A percentile compares a stretch with the other conserved stretches of the same genome.
These are phyloP conservation scores for Fraxinus velutina DNA, from an alignment of 305 asterid species.

Conservation along the genomic window DNA sequence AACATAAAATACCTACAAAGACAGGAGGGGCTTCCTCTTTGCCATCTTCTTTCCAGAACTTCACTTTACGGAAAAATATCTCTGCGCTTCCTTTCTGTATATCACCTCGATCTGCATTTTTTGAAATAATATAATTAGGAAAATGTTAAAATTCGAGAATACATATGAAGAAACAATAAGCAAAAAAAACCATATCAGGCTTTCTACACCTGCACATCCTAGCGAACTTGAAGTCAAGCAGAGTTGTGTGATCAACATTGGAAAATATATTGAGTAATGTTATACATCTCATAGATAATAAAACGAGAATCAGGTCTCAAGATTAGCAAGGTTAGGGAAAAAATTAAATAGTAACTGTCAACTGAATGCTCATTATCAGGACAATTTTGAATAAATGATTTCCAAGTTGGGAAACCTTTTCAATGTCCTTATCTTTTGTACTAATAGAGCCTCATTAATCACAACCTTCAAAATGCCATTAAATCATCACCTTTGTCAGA, in stretches of 20 bases:
- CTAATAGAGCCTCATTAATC: constrained; percentile 15
- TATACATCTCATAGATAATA: neutral
- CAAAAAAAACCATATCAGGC: neutral
- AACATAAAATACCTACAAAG: constrained; percentile 74
- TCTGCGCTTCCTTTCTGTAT: constrained; percentile 97
- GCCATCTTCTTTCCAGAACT: constrained; percentile 96
- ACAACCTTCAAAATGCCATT: neutral
- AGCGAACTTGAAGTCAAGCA: constrained; percentile 1
- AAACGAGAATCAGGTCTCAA: neutral
- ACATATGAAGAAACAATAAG: neutral
- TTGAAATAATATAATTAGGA: constrained; percentile 19
- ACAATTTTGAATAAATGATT: constrained; percentile 8
- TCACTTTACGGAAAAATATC: constrained; percentile 94
- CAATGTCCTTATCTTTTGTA: neutral
- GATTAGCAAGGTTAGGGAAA: neutral
- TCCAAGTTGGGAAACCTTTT: constrained; percentile 1
- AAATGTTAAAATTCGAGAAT: constrained; percentile 11
- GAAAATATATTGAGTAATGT: neutral
- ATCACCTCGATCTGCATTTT: constrained; percentile 78
- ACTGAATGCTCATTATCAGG: neutral
- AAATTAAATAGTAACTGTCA: neutral
- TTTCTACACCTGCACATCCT: neutral
- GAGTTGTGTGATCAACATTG: constrained; percentile 11
- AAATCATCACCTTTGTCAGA: neutral
- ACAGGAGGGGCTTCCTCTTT: constrained; percentile 99